phyloP scores from a whole-genome alignment of 306 rosid genomes.

The Hippophae rhamnoides region DNA sequence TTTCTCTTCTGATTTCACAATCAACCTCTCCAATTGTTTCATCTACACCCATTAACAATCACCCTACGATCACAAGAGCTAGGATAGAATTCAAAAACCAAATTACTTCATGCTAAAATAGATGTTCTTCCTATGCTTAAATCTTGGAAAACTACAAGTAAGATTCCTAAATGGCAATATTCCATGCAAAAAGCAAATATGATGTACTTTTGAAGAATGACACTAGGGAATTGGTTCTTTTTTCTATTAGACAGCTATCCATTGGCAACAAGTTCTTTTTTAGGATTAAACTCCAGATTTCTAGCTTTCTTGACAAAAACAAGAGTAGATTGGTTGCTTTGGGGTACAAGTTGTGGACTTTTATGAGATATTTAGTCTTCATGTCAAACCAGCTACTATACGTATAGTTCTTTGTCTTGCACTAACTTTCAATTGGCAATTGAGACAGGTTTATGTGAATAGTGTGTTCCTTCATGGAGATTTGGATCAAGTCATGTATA shows the following conservation, averaged over 20 bases:
- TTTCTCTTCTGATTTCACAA: too few species aligned
- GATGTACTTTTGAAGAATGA: too few species aligned
- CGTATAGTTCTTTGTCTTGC: neutral
- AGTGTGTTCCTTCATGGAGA: neutral
- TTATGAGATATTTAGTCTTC: neutral
- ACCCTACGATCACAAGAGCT: too few species aligned
- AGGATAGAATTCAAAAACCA: too few species aligned
- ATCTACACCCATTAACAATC: too few species aligned
- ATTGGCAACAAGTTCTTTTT: neutral
- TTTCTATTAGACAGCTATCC: neutral
- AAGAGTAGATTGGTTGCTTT: neutral
- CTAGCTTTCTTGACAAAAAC: neutral
- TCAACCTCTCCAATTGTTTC: too few species aligned
- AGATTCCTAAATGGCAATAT: too few species aligned
- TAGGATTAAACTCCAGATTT: neutral
- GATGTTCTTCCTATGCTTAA: too few species aligned
- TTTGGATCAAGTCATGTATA: neutral
- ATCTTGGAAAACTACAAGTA: too few species aligned
- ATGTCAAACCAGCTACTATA: neutral
- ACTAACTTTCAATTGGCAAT: neutral
- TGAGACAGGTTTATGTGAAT: neutral
- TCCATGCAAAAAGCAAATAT: too few species aligned
- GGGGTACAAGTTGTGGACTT: neutral
- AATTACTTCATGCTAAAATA: too few species aligned
- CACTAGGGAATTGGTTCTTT: neutral